phyloP scores from a whole-genome alignment of 805 yeast species.

The Blastobotrys americana region DNA sequence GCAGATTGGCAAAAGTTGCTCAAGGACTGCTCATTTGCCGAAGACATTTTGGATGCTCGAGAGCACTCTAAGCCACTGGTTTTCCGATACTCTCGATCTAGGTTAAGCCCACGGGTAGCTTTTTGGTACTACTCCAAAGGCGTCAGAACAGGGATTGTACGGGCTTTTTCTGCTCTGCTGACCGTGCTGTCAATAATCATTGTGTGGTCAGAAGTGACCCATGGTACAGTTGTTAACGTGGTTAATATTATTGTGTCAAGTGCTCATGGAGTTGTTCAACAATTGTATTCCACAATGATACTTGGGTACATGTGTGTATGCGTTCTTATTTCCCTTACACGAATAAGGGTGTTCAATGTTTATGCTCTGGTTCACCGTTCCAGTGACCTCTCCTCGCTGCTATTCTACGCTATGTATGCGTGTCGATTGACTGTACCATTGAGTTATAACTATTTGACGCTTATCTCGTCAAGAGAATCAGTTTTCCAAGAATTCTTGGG shows the following conservation, averaged over 20 bases:
- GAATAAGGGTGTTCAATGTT: constrained; percentile 62
- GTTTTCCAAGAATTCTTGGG: constrained; percentile 71
- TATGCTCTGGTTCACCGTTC: constrained; percentile 66
- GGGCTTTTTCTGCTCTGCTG: constrained; percentile 39
- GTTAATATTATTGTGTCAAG: constrained; percentile 43
- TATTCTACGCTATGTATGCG: constrained; percentile 73
- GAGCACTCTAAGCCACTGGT: constrained; percentile 19
- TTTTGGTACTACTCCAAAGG: constrained; percentile 36
- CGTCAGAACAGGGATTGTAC: constrained; percentile 40
- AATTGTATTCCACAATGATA: constrained; percentile 37
- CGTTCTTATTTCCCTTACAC: constrained; percentile 58
- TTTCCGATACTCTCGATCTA: constrained; percentile 24
- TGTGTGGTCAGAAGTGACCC: constrained; percentile 68
- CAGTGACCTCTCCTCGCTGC: constrained; percentile 66
- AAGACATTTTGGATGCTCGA: constrained; percentile 48
- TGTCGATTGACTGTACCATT: constrained; percentile 78
- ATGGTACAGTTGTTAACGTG: constrained; percentile 58
- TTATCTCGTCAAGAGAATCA: constrained; percentile 46
- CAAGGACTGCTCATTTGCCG: constrained; percentile 43
- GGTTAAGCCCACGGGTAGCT: constrained; percentile 37
- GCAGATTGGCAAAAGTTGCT: constrained; percentile 51
- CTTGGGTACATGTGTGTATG: constrained; percentile 63
- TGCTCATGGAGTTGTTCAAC: constrained; percentile 36
- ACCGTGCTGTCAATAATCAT: constrained; percentile 44
- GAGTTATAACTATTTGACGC: constrained; percentile 67